Evolutionary conservation across 805 yeast species (phyloP).

Genomic region (Kregervanrija fluxuum): DNA sequence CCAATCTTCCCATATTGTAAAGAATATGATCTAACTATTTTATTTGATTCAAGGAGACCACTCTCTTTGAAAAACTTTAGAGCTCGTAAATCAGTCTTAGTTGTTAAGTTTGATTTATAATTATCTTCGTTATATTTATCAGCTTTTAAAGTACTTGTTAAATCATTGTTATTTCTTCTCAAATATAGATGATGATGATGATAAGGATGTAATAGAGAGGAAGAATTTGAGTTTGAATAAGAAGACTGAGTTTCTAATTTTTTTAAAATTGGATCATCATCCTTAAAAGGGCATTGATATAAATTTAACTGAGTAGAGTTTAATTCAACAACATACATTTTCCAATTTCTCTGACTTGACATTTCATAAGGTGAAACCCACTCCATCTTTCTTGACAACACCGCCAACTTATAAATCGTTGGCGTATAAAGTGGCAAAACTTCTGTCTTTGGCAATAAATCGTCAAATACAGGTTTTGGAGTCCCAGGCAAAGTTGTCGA

Average conservation of each 20-base stretch:
- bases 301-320: constrained; percentile 83
- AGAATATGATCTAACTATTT: constrained; percentile 58
- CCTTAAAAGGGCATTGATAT: constrained; percentile 30
- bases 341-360: constrained; percentile 66
- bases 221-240: constrained; percentile 7
- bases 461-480: constrained; percentile 28
- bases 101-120: constrained; percentile 24
- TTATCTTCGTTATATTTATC: constrained; percentile 8
- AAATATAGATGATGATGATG: constrained; percentile 9
- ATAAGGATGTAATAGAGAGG: constrained; percentile 11
- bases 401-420: constrained; percentile 52
- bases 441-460: constrained; percentile 29
- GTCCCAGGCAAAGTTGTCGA: constrained; percentile 29
- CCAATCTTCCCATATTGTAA: constrained; percentile 83
- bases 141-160: constrained; percentile 1
- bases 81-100: constrained; percentile 22
- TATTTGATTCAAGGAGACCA: constrained; percentile 26
- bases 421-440: constrained; percentile 60
- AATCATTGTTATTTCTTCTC: background rate
- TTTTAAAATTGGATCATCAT: constrained; percentile 5
- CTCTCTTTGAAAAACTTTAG: constrained; percentile 13
- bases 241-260: constrained; percentile 9
- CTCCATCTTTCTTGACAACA: constrained; percentile 60
- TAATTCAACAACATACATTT: constrained; percentile 56
- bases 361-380: constrained; percentile 73